phyloP scores from a whole-genome alignment of 371 early-diverging fungal genomes.

The Gilbertella persicaria region DNA sequence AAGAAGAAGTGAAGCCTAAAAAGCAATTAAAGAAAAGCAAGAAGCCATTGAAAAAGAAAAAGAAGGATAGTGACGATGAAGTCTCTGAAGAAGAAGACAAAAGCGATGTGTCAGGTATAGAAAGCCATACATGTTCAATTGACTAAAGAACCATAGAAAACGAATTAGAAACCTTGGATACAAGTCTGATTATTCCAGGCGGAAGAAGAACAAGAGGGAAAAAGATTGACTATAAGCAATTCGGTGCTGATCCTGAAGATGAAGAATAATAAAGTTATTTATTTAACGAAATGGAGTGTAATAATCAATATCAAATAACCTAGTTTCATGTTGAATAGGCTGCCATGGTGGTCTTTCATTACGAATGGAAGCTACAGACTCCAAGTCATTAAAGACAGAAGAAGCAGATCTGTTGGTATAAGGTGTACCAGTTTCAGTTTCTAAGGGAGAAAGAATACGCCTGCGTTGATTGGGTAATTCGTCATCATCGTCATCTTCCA shows the following conservation, averaged over 20 bases:
- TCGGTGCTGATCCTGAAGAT: conserved; percentile 65
- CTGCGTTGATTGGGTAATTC: too few species aligned
- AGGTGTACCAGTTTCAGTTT: too few species aligned
- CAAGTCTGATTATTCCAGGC: conserved; percentile 60
- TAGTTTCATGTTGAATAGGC: background rate
- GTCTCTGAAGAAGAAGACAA: conserved; percentile 14
- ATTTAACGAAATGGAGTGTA: background rate
- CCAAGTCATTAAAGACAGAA: background rate
- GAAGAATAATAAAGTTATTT: conserved; percentile 39
- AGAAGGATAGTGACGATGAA: conserved; percentile 14
- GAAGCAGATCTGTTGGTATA: background rate
- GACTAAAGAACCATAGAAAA: conserved; percentile 38
- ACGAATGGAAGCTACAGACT: background rate
- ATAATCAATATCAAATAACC: background rate
- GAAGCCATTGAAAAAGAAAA: conserved; percentile 13
- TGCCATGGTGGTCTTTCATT: conserved; percentile 2
- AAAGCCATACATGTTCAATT: background rate
- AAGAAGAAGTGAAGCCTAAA: conserved; percentile 8
- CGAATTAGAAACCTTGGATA: conserved; percentile 64
- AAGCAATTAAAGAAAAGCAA: conserved; percentile 15
- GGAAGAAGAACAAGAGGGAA: conserved; percentile 73
- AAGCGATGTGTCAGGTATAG: conserved; percentile 12
- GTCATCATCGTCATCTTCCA: too few species aligned
- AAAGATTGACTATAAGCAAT: conserved; percentile 70
- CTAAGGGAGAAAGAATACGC: background rate